These are phyloP conservation scores for Venturia aucupariae DNA, from an alignment of 2,329 filamentous ascomycete species.

Conservation along the genomic window DNA sequence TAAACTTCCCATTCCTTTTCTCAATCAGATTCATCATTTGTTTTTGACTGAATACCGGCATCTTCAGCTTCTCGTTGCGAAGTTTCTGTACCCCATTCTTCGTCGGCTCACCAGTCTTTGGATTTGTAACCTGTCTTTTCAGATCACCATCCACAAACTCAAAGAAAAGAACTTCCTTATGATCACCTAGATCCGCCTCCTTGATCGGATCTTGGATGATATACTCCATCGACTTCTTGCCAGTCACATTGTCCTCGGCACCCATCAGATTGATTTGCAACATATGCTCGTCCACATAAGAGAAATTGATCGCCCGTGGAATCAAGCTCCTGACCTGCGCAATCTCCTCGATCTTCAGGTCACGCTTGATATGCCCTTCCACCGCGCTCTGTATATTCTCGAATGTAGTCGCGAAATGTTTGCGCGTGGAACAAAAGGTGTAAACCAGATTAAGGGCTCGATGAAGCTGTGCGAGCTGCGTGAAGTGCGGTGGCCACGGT, in stretches of 20 bases:
- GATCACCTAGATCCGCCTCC: neutral
- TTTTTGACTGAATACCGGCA: slow-evolving; percentile 88
- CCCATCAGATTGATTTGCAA: slow-evolving; percentile 67
- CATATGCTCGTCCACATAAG: slow-evolving; percentile 76
- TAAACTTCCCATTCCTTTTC: slow-evolving; percentile 79
- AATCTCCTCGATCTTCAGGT: slow-evolving; percentile 66
- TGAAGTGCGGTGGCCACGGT: slow-evolving; percentile 70
- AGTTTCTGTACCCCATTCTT: slow-evolving; percentile 55
- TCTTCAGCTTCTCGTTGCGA: slow-evolving; percentile 71
- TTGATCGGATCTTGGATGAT: slow-evolving; percentile 30
- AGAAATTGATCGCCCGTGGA: slow-evolving; percentile 70
- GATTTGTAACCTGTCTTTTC: slow-evolving; percentile 65
- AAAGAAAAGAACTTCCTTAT: slow-evolving; percentile 69
- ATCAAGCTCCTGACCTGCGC: slow-evolving; percentile 71
- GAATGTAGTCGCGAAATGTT: slow-evolving; percentile 85
- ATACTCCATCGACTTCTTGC: slow-evolving; percentile 44
- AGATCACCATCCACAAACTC: slow-evolving; percentile 89
- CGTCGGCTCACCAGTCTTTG: slow-evolving; percentile 63
- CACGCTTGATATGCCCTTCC: slow-evolving; percentile 66
- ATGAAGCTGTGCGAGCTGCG: slow-evolving; percentile 64
- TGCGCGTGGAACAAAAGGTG: slow-evolving; percentile 89
- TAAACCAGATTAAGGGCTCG: slow-evolving; percentile 84
- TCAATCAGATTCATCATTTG: slow-evolving; percentile 85
- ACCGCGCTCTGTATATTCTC: slow-evolving; percentile 79
- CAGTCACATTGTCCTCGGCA: slow-evolving; percentile 56